A percentile compares a stretch with the other conserved stretches of the same genome.
phyloP scores from a whole-genome alignment of 208 protist species.

The Herpetomonas tarakana region DNA sequence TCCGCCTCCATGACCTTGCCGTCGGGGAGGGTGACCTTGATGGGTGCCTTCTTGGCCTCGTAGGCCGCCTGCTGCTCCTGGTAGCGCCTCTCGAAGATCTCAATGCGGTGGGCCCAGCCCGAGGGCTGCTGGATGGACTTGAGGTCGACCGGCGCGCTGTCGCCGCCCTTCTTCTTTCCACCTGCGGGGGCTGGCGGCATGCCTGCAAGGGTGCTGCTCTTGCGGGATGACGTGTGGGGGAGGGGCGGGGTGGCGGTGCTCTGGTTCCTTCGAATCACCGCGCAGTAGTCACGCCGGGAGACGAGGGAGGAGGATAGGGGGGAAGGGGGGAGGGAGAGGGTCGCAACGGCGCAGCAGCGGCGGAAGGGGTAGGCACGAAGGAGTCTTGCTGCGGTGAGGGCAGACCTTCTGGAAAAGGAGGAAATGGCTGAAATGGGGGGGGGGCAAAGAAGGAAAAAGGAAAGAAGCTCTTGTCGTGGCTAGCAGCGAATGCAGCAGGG shows the following conservation, averaged over 20 bases:
- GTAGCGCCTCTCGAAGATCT: constrained; percentile 77
- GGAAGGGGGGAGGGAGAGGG: too few relatives aligned
- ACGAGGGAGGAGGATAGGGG: too few relatives aligned
- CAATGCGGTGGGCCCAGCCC: constrained; percentile 70
- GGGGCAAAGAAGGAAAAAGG: constrained; percentile 6
- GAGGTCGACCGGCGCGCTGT: constrained; percentile 42
- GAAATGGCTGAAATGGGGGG: not conserved
- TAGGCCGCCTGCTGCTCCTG: constrained; percentile 67
- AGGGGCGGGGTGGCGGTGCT: too few relatives aligned
- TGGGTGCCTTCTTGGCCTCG: constrained; percentile 72
- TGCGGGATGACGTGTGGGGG: too few relatives aligned
- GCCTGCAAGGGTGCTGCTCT: not conserved
- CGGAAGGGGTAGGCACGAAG: too few relatives aligned
- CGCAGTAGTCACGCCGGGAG: too few relatives aligned
- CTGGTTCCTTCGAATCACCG: too few relatives aligned
- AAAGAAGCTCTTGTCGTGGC: constrained; percentile 6
- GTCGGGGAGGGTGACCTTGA: constrained; percentile 96
- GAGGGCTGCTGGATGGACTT: constrained; percentile 49
- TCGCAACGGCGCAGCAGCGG: too few relatives aligned
- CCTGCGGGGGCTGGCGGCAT: not conserved
- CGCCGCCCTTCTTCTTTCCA: constrained; percentile 52
- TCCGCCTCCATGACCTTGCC: constrained; percentile 87
- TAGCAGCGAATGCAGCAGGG: too few relatives aligned
- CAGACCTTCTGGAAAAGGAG: not conserved
- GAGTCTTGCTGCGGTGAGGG: not conserved